Evolutionary conservation across 2,329 filamentous ascomycete genomes (phyloP), one percentile per base, ranked within the genome.

Genomic region (Tolypocladium sp.): DNA sequence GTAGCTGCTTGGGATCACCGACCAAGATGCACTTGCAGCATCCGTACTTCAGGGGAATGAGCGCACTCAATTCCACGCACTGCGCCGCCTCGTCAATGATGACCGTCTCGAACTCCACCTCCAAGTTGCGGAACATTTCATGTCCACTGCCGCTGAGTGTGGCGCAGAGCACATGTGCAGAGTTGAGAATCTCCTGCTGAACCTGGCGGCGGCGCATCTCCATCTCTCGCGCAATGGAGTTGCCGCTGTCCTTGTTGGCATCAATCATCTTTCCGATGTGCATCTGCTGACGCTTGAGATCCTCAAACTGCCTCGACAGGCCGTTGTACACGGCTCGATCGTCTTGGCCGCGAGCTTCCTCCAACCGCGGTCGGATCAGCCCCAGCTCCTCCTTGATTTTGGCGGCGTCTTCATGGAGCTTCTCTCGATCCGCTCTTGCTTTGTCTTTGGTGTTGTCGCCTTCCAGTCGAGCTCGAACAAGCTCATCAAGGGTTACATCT

Each of bases 61-160:
- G 81, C 15, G 94, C 94, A 69, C 92, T 96, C 69, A 99, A 82
- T 76, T 99, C 94, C 62, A 99, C 95, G 72, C 93, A 99, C 79
- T 99, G 94, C 20, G 94, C 94, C 4, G 94, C 94, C 76, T 99
- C 94, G 68, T 99, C 94, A 63, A 99, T 97, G 66, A 99, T 90
- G 64, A 99, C 94, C 0, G 94, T 97, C 74, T 99, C 94, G 65
- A 99, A 99, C 72, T 99, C 94, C 57, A 99, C 91, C 67, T 90
- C 92, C 59, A 99, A 77, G 66, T 88, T 89, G 73, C 93, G 91
- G 77, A 99, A 96, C 86, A 97, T 96, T 65, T 99, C 94, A 69
- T 99, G 95, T 4, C 94, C 94, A 72, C 89, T 93, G 67, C 93
- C 94, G 72, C 92, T 97, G 58, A 99, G 85, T 0, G 94, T 99